These are phyloP conservation scores for Syncephalastrum monosporum DNA, from an alignment of 371 early-diverging fungal genomes.

Conservation along the genomic window DNA sequence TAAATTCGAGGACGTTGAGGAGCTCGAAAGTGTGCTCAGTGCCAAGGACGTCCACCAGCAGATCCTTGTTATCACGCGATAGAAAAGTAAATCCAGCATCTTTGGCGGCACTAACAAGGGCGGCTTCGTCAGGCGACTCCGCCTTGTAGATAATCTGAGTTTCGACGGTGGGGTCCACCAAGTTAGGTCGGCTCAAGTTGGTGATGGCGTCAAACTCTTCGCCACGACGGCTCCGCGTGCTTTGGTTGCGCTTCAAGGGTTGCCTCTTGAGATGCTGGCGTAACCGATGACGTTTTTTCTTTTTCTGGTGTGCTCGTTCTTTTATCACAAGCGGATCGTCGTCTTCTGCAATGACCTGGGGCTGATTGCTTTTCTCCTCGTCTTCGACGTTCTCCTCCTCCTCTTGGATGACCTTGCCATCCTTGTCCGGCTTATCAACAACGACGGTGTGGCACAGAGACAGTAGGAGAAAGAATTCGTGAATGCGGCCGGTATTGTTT, in stretches of 20 bases:
- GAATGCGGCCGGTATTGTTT: constrained; percentile 22
- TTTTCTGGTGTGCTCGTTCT: constrained; percentile 10
- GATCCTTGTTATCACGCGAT: constrained; percentile 20
- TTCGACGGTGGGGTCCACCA: constrained; percentile 35
- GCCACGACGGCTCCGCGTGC: constrained; percentile 11
- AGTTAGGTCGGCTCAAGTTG: constrained; percentile 14
- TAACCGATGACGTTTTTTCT: not conserved
- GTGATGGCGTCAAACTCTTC: constrained; percentile 15
- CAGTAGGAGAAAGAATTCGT: constrained; percentile 83
- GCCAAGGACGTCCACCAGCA: constrained; percentile 72
- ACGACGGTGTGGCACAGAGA: constrained; percentile 95
- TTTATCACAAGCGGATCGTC: constrained; percentile 7
- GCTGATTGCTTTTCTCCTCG: constrained; percentile 12
- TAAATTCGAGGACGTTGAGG: constrained; percentile 86
- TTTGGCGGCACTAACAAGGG: constrained; percentile 83
- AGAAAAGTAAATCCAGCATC: constrained; percentile 87
- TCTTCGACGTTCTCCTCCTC: constrained; percentile 11
- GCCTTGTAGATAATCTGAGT: constrained; percentile 51
- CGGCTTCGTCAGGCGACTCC: constrained; percentile 88
- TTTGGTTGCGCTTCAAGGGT: constrained; percentile 3
- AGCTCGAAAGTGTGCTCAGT: constrained; percentile 64
- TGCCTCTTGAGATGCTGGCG: not conserved
- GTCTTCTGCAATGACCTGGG: not conserved
- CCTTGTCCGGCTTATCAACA: constrained; percentile 66
- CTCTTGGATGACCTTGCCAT: constrained; percentile 45